Conservation (phyloP, 805 yeast genomes). For the Candida qinlingensis region DNA sequence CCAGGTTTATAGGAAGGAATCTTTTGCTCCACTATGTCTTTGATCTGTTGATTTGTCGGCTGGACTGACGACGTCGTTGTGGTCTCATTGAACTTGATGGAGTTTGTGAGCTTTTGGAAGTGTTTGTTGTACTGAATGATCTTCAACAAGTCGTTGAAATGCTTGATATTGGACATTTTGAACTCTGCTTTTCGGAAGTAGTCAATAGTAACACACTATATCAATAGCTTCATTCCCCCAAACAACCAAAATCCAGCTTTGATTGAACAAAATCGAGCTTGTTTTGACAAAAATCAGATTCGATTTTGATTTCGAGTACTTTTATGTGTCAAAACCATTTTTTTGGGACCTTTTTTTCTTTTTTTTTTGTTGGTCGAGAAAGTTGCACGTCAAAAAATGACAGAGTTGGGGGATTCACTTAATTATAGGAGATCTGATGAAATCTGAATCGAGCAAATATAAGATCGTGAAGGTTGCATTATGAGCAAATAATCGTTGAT, state of each 20-base stretch:
- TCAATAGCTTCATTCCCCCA: not conserved
- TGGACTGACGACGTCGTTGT: not conserved
- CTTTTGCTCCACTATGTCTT: not conserved
- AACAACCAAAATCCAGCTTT: not conserved
- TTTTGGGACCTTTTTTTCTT: not conserved
- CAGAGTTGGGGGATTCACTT: too few relatives aligned
- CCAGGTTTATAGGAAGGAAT: not conserved
- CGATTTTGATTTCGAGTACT: not conserved
- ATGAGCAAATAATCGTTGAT: too few relatives aligned
- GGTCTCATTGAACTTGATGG: not conserved
- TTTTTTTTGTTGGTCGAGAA: not conserved
- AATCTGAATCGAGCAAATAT: too few relatives aligned
- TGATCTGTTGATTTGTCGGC: not conserved
- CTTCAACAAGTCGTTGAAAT: conserved; percentile 1
- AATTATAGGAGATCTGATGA: too few relatives aligned
- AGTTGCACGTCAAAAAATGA: too few relatives aligned
- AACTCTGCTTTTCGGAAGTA: too few relatives aligned
- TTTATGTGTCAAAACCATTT: not conserved
- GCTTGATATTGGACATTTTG: conserved; percentile 1
- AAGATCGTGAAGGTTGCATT: too few relatives aligned
- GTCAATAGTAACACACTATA: too few relatives aligned
- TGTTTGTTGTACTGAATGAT: conserved; percentile 1
- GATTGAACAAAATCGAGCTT: not conserved
- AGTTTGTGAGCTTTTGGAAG: not conserved
- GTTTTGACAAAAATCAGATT: not conserved